Conservation (phyloP, 2,329 filamentous ascomycete genomes). For the Dothistroma pini region DNA sequence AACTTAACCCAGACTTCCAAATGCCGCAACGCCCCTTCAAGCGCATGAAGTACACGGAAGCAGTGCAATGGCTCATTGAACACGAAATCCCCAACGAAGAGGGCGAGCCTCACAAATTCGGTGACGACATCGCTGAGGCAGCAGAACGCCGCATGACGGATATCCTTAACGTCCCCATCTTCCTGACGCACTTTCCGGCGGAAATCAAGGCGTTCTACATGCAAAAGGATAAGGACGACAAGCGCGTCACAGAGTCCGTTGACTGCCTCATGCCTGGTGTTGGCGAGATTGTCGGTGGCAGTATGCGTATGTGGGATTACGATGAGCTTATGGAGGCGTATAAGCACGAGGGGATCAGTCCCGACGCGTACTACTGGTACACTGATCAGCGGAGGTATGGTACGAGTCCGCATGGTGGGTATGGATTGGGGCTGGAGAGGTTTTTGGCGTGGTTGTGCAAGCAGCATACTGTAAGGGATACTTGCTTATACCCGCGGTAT, state of each 20-base stretch:
- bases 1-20: constrained; percentile 87
- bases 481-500: constrained; percentile 74
- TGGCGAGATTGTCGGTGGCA: constrained; percentile 77
- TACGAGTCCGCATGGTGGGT: constrained; percentile 86
- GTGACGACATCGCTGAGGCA: constrained; percentile 96
- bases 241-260: constrained; percentile 85
- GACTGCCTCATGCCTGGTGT: constrained; percentile 89
- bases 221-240: constrained; percentile 78
- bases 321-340: constrained; percentile 88
- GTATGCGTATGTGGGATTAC: constrained; percentile 91
- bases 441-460: constrained; percentile 66
- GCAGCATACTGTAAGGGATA: constrained; percentile 63
- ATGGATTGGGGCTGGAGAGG: constrained; percentile 87
- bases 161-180: constrained; percentile 89
- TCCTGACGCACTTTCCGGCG: constrained; percentile 93
- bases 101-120: constrained; percentile 82
- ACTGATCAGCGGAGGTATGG: constrained; percentile 78
- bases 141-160: constrained; percentile 97
- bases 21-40: constrained; percentile 80
- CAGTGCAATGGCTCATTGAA: constrained; percentile 88
- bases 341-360: constrained; percentile 78
- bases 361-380: constrained; percentile 95
- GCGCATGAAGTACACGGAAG: constrained; percentile 92
- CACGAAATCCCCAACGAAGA: constrained; percentile 93
- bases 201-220: constrained; percentile 99